Conservation (phyloP, 2,329 filamentous ascomycete species). For the Fusarium tuaranense region DNA sequence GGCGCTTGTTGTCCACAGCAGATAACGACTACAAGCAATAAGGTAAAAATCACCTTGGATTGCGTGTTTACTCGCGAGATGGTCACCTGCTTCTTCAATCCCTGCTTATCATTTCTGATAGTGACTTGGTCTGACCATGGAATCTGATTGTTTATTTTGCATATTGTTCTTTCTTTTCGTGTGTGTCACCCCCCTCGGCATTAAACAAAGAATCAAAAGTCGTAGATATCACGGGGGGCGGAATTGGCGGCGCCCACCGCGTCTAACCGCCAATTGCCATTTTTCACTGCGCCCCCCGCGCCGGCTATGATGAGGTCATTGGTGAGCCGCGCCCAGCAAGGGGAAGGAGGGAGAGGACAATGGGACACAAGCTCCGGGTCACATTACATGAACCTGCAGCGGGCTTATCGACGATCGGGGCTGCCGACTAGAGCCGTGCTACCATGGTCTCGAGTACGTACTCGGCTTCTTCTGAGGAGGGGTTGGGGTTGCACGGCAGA, state of each 20-base stretch:
- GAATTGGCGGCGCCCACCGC: conserved; percentile 37
- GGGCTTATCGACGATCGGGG: conserved; percentile 29
- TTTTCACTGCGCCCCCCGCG: background rate
- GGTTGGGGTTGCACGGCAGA: background rate
- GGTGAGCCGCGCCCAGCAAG: background rate
- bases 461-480: background rate
- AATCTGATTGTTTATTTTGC: background rate
- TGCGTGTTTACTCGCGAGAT: background rate
- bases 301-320: conserved; percentile 24
- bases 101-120: conserved; percentile 31
- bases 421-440: conserved; percentile 2
- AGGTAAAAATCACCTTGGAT: background rate
- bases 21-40: conserved; percentile 6
- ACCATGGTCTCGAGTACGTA: background rate
- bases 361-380: conserved; percentile 11
- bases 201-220: background rate
- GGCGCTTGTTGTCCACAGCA: conserved; percentile 3
- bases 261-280: conserved; percentile 44
- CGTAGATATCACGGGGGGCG: conserved; percentile 13
- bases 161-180: background rate
- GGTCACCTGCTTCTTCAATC: conserved; percentile 23
- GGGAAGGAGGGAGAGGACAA: background rate
- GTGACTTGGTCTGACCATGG: background rate
- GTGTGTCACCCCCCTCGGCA: conserved; percentile 17
- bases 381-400: conserved; percentile 26